Evolutionary conservation across 23 red algal genomes (phyloP).

Genomic region (Chondrus crispus): DNA sequence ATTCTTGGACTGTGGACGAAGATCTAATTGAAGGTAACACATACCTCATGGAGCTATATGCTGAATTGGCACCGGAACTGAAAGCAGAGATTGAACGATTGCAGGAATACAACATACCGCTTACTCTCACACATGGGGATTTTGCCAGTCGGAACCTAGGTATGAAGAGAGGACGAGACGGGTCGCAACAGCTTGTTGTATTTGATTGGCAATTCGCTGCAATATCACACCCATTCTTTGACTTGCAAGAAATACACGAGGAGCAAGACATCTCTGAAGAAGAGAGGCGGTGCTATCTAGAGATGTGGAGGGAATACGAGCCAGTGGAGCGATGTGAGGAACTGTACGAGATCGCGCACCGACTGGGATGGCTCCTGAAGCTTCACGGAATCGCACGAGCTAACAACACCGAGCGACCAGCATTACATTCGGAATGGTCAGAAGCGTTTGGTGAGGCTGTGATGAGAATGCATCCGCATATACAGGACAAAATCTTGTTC

Average conservation of each 20-base stretch:
- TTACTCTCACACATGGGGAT: conserved; percentile 2
- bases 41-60: too few relatives aligned
- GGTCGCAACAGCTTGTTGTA: background rate
- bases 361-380: conserved; percentile 2
- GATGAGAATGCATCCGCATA: too few relatives aligned
- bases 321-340: background rate
- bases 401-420: too few relatives aligned
- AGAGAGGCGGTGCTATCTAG: background rate
- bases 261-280: conserved; percentile 2
- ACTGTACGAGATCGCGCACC: background rate
- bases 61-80: too few relatives aligned
- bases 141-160: background rate
- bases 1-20: too few relatives aligned
- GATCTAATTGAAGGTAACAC: too few relatives aligned
- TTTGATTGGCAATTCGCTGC: conserved; percentile 7
- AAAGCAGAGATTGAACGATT: background rate
- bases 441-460: too few relatives aligned
- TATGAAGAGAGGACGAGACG: background rate
- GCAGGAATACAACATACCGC: conserved; percentile 3
- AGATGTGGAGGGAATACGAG: conserved; percentile 14
- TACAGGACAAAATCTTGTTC: too few relatives aligned
- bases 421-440: too few relatives aligned
- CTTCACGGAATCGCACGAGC: background rate
- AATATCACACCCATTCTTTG: background rate
- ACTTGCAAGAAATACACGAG: conserved; percentile 2